Evolutionary conservation across 176 grass and related monocot genomes (phyloP).

Genomic region (Oryza officinalis): DNA sequence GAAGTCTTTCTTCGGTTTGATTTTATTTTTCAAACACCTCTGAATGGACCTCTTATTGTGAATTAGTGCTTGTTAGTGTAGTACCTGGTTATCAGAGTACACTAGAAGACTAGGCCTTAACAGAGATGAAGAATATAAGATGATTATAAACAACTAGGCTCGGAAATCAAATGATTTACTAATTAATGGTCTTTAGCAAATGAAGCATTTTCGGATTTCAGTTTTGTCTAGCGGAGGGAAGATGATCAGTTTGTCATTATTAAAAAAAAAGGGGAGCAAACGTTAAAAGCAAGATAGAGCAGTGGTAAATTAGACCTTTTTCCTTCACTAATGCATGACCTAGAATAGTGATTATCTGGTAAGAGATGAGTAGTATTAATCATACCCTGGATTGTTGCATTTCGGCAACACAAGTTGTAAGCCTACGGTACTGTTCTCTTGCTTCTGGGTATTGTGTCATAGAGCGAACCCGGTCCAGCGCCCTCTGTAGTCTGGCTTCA

Average conservation of each 20-base stretch:
- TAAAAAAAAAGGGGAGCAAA: not conserved
- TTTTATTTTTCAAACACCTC: not conserved
- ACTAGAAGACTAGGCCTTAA: not conserved
- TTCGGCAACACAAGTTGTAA: slow-evolving; percentile 62
- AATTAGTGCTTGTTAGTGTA: not conserved
- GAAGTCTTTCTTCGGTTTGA: not conserved
- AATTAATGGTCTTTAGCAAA: not conserved
- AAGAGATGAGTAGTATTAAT: not conserved
- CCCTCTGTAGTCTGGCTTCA: slow-evolving; percentile 67
- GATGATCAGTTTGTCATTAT: not conserved
- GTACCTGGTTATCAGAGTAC: not conserved
- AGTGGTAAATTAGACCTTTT: not conserved
- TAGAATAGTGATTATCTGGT: not conserved
- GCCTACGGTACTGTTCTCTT: slow-evolving; percentile 78
- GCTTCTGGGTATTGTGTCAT: slow-evolving; percentile 92
- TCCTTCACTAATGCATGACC: not conserved
- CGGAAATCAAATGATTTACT: not conserved
- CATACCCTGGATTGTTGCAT: slow-evolving; percentile 68
- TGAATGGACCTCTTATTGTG: not conserved
- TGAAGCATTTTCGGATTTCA: no score
- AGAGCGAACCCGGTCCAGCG: slow-evolving; percentile 72
- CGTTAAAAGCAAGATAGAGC: not conserved
- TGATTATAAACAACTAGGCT: not conserved
- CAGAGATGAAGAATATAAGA: not conserved
- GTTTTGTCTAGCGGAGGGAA: not conserved